phyloP scores from a whole-genome alignment of 2,329 filamentous ascomycete genomes.

The Chaetomium globosum region DNA sequence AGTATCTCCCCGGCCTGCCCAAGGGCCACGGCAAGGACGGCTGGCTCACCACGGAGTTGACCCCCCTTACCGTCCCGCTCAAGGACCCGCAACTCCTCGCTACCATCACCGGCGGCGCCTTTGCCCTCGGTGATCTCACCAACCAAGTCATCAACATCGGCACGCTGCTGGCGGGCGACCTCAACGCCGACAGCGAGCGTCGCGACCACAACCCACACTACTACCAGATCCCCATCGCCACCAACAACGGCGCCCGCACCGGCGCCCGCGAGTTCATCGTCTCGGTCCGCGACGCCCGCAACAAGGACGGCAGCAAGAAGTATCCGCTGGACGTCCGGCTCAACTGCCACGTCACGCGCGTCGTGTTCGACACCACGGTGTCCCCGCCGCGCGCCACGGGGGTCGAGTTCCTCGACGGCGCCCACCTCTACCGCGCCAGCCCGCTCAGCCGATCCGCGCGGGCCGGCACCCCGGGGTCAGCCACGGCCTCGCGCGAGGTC shows the following conservation, averaged over 20 bases:
- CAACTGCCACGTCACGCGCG: constrained; percentile 41
- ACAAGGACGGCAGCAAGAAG: constrained; percentile 39
- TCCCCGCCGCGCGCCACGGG: constrained; percentile 35
- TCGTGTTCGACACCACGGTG: constrained; percentile 36
- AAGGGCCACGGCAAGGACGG: constrained; percentile 60
- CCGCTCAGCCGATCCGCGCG: constrained; percentile 38
- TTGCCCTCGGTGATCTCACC: constrained; percentile 51
- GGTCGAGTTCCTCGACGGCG: constrained; percentile 42
- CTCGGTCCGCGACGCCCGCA: constrained; percentile 38
- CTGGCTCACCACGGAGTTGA: constrained; percentile 57
- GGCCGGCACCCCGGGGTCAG: constrained; percentile 30
- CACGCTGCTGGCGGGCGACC: constrained; percentile 52
- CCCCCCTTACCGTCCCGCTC: constrained; percentile 54
- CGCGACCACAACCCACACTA: constrained; percentile 53
- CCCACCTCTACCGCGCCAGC: constrained; percentile 45
- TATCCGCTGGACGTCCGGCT: constrained; percentile 47
- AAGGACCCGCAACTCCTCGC: constrained; percentile 57
- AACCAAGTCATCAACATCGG: constrained; percentile 44
- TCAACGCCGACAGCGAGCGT: constrained; percentile 50
- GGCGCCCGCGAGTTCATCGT: constrained; percentile 59
- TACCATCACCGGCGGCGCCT: constrained; percentile 54
- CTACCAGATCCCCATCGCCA: constrained; percentile 62
- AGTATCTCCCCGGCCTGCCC: constrained; percentile 49
- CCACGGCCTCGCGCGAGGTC: constrained; percentile 47
- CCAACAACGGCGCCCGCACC: constrained; percentile 54